Conservation (phyloP, 2,329 filamentous ascomycete species). For the Passalora sequoiae region DNA sequence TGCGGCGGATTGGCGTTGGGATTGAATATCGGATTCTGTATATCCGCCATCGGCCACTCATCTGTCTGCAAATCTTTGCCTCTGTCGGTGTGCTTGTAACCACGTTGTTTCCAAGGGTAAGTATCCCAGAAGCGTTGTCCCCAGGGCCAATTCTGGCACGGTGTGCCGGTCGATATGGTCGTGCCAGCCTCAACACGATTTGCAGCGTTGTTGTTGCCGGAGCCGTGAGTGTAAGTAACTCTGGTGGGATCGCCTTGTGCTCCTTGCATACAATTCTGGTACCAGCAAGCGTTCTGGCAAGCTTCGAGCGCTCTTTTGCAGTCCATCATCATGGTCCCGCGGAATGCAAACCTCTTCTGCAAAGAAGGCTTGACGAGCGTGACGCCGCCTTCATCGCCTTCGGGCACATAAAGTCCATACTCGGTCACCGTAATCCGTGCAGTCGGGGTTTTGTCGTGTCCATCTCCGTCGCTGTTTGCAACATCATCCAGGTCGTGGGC, state of each 20-base stretch:
- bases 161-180: constrained; percentile 5
- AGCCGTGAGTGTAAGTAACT: constrained; percentile 7
- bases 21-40: constrained; percentile 8
- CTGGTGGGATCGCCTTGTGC: constrained; percentile 6
- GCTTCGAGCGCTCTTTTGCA: constrained; percentile 11
- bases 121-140: constrained; percentile 12
- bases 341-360: constrained; percentile 8
- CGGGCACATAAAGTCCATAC: constrained; percentile 4
- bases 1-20: constrained; percentile 6
- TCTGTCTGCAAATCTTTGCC: constrained; percentile 8
- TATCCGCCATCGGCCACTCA: constrained; percentile 11
- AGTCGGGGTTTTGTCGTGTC: no score
- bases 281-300: constrained; percentile 13
- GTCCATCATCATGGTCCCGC: constrained; percentile 13
- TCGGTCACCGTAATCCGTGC: background rate
- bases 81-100: background rate
- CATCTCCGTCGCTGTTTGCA: no score
- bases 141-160: constrained; percentile 10
- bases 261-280: constrained; percentile 10
- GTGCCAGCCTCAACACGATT: constrained; percentile 11
- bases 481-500: no score
- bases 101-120: constrained; percentile 1
- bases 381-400: constrained; percentile 1
- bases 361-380: constrained; percentile 4
- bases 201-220: constrained; percentile 1